Percentiles rank a stretch among this genome's conserved stretches.
These are phyloP conservation scores for Rhynchospora tenuis DNA, from an alignment of 176 grass and related monocot species.

Conservation along the genomic window DNA sequence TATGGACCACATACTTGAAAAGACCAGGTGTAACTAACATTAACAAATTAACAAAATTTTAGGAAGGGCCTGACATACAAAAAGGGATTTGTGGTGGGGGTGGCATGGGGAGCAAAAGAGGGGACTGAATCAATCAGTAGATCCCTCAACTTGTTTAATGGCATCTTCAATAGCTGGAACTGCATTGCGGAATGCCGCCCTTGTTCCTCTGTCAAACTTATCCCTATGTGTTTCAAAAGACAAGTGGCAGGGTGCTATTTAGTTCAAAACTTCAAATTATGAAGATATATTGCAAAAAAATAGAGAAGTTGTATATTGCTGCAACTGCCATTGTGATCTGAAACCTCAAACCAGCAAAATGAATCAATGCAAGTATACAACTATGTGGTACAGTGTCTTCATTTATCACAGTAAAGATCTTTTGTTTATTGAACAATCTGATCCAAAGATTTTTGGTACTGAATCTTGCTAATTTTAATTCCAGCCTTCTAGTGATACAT, in stretches of 20 bases:
- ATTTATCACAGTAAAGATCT: not conserved
- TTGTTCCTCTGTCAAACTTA: slow-evolving; percentile 79
- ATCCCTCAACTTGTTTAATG: slow-evolving; percentile 59
- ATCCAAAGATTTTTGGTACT: not conserved
- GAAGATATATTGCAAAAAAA: not conserved
- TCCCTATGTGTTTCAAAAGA: slow-evolving; percentile 29
- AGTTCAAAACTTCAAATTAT: not conserved
- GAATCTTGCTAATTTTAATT: not conserved
- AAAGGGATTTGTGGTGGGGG: not conserved
- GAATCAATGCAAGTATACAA: not conserved
- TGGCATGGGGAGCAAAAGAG: not conserved
- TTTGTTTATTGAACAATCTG: not conserved
- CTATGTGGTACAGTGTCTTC: not conserved
- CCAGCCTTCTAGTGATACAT: not conserved
- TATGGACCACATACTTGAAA: not conserved
- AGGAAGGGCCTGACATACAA: not conserved
- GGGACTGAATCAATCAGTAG: slow-evolving; percentile 24
- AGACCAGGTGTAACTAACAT: not conserved
- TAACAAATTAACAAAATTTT: slow-evolving; percentile 7
- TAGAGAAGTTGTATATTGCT: not conserved
- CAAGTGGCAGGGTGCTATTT: not conserved
- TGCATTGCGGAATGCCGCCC: slow-evolving; percentile 60
- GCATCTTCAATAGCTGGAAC: slow-evolving; percentile 73
- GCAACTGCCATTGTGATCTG: not conserved
- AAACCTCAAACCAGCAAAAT: too few species aligned